A percentile compares a stretch with the other conserved stretches of the same genome.
phyloP scores from a whole-genome alignment of 148 eudicot species.

The Arbutus unedo region DNA sequence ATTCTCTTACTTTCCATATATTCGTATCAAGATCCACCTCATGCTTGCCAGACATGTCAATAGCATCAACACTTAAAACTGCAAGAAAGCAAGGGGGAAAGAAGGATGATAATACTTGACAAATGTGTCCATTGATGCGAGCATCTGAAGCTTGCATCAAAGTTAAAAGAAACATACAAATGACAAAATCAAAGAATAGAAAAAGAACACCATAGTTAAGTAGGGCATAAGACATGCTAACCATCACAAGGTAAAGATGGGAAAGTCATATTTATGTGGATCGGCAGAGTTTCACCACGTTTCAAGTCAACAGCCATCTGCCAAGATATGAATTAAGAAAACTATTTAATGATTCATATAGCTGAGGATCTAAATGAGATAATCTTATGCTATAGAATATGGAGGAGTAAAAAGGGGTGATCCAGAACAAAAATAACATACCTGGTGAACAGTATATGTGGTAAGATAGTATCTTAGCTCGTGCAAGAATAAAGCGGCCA shows the following conservation, averaged over 20 bases:
- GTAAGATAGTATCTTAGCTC: conserved; percentile 87
- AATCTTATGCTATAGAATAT: conserved; percentile 9
- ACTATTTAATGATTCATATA: neutral
- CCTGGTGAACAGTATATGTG: conserved; percentile 91
- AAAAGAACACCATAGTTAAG: conserved; percentile 6
- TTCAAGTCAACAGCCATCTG: conserved; percentile 97
- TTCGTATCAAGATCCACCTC: conserved; percentile 99
- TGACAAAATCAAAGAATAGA: neutral
- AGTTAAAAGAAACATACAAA: neutral
- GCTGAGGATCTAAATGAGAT: neutral
- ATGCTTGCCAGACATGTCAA: conserved; percentile 99
- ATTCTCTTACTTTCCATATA: conserved; percentile 83
- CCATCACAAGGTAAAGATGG: conserved; percentile 98
- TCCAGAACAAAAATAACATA: conserved; percentile 22
- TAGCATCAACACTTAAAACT: conserved; percentile 97
- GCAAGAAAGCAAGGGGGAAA: conserved; percentile 26
- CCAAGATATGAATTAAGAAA: conserved; percentile 24
- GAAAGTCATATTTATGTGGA: conserved; percentile 93
- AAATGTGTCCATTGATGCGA: neutral
- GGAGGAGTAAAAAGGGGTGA: conserved; percentile 14
- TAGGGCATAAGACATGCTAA: conserved; percentile 26
- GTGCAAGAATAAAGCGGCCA: conserved; percentile 85
- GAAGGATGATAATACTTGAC: neutral
- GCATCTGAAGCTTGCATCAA: neutral
- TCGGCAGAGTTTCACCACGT: conserved; percentile 99